Base-by-base conservation (phyloP, 768 basidiomycete genomes). In the Amanita inopinata region DNA sequence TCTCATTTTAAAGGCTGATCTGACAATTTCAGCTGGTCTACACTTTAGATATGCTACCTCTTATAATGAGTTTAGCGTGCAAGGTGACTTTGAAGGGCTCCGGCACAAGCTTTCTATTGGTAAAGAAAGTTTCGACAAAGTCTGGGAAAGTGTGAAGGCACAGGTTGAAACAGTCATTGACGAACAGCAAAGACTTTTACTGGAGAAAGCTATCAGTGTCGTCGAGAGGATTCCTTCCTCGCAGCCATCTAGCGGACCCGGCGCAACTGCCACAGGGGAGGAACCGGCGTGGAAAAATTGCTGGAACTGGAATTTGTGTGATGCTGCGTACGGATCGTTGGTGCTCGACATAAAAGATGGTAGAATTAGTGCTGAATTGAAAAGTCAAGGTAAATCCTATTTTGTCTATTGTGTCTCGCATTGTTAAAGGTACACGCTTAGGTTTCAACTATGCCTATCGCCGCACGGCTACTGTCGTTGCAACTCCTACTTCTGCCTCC, bases 301-400 rank as follows among this genome's bases (percentile, higher is more conserved):
- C 58, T 97, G 94, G 94, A 91, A 96, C 58, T 96, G 94, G 94
- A 94, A 97, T 55, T 65, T 98, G 32, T 92, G 92, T 49, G 96
- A 99, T 52, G 94, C 94, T 4, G 87, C 91, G 2, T 96, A 83
- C 47, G 94, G 96, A 1, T 80, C 79, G 8, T 71, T 99, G 24
- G 67, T 96, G 1, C 65, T 99, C 33, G 91, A 96, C 51, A 66
- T 98, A 53, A 84, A 84, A 52, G 93, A 98, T 46, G 92, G 94
- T 5, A 71, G 93, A 37, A 78, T 99, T 34, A 92, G 88, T 45
- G 83, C 84, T 0, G 93, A 98, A 57, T 71, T 93, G 48, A 93
- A 84, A 63, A 88, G 84, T 52, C 88, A 93, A 70, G 94, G 92
- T 85, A 40, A 42, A 69, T 60, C 14, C 33, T 24, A 18, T 18